A percentile compares a stretch with the other conserved stretches of the same genome.
phyloP scores from a whole-genome alignment of 2,329 filamentous ascomycete genomes.

The Fusarium devonianum region DNA sequence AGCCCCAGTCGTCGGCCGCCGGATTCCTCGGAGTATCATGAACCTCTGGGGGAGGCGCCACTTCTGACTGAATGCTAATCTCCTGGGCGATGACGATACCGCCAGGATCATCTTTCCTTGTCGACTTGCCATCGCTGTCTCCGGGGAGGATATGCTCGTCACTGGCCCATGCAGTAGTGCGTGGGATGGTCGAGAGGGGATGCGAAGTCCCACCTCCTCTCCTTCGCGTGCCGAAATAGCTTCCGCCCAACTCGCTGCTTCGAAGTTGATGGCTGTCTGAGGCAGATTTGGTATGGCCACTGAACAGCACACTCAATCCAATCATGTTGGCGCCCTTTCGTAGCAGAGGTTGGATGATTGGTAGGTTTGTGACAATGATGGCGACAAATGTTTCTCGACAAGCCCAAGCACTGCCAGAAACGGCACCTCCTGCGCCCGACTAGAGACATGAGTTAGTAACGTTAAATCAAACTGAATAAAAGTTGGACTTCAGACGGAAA shows the following conservation, averaged over 20 bases:
- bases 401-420: conserved; percentile 43
- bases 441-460: not conserved
- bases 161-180: conserved; percentile 31
- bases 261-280: conserved; percentile 32
- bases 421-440: conserved; percentile 28
- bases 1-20: conserved; percentile 27
- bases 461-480: too few relatives aligned
- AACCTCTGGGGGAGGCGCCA: not conserved
- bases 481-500: too few relatives aligned
- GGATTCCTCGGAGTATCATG: conserved; percentile 5
- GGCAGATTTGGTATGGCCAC: conserved; percentile 24
- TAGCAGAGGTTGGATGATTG: conserved; percentile 32
- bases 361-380: conserved; percentile 47
- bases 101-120: conserved; percentile 2
- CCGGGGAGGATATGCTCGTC: conserved; percentile 34
- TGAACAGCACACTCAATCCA: conserved; percentile 31
- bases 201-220: conserved; percentile 3
- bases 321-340: conserved; percentile 33
- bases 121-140: conserved; percentile 3
- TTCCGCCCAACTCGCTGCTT: conserved; percentile 23
- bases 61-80: conserved; percentile 29
- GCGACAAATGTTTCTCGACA: conserved; percentile 51
- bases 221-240: conserved; percentile 25
- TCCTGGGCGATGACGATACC: conserved; percentile 34
- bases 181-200: conserved; percentile 21